Conservation (phyloP, 108 stramenopile genomes). For the Chaetoceros tenuissimus region DNA sequence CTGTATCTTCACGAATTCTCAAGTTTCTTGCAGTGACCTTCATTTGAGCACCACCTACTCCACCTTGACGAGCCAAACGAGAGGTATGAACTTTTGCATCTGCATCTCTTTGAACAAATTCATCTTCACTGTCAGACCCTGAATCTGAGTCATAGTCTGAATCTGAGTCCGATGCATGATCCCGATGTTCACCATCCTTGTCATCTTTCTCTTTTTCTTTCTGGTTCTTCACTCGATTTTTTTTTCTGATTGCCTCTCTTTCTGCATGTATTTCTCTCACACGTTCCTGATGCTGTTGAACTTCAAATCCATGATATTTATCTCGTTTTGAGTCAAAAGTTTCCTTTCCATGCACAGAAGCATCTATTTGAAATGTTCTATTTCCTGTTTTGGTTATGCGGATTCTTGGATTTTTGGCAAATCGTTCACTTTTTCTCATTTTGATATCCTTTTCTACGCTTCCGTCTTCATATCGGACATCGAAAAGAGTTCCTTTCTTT, state of each 20-base stretch:
- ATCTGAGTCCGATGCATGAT: conserved; percentile 48
- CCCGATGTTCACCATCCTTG: conserved; percentile 12
- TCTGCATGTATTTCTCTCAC: conserved; percentile 46
- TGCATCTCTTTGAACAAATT: conserved; percentile 75
- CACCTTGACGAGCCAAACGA: conserved; percentile 93
- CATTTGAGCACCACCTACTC: conserved; percentile 97
- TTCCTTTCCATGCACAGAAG: conserved; percentile 54
- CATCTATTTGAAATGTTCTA: conserved; percentile 29
- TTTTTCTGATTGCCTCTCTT: conserved; percentile 56
- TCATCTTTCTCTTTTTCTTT: conserved; percentile 17
- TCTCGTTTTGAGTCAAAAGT: conserved; percentile 89
- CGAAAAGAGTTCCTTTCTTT: conserved; percentile 53
- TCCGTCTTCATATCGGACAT: conserved; percentile 78
- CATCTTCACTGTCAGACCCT: conserved; percentile 61
- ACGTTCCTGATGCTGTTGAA: conserved; percentile 44
- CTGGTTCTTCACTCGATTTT: conserved; percentile 35
- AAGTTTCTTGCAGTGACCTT: conserved; percentile 97
- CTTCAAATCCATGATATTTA: conserved; percentile 84
- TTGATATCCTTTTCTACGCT: conserved; percentile 63
- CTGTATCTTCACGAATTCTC: conserved; percentile 98
- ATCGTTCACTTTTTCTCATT: conserved; percentile 12
- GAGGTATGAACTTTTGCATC: conserved; percentile 84
- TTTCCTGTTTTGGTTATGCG: conserved; percentile 80
- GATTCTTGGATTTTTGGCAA: conserved; percentile 76
- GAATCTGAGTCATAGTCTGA: conserved; percentile 81